Conservation (phyloP, 2,329 filamentous ascomycete genomes). For the Diaporthe sp. region DNA sequence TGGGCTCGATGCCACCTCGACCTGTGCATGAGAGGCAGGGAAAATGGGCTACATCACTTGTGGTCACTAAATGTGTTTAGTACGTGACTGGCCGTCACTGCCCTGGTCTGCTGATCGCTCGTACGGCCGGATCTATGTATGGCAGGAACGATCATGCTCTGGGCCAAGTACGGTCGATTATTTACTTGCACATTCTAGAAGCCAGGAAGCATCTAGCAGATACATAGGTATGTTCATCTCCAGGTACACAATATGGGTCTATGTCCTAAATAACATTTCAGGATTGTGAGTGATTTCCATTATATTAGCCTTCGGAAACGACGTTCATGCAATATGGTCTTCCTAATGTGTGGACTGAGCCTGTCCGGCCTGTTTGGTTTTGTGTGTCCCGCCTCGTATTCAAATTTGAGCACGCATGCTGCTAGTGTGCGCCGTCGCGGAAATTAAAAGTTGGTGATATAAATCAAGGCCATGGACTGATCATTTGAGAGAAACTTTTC, state of each 20-base stretch:
- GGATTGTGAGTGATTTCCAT: not conserved
- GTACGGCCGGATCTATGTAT: too few relatives aligned
- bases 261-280: not conserved
- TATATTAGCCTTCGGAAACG: not conserved
- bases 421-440: not conserved
- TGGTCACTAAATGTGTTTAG: not conserved
- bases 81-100: not conserved
- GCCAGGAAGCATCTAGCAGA: not conserved
- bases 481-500: not conserved
- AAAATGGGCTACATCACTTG: not conserved
- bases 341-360: too few relatives aligned
- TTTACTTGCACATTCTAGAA: not conserved
- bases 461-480: not conserved
- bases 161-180: not conserved
- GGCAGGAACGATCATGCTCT: constrained; percentile 1
- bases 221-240: not conserved
- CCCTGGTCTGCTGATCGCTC: not conserved
- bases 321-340: not conserved
- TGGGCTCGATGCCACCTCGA: not conserved
- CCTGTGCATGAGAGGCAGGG: not conserved
- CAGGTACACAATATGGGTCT: too few relatives aligned
- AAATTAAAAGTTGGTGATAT: not conserved
- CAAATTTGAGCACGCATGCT: not conserved
- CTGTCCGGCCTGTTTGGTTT: not conserved
- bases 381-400: too few relatives aligned